A percentile compares a stretch with the other conserved stretches of the same genome.
Conservation (phyloP, 805 yeast genomes). For the Candida ulmi region DNA sequence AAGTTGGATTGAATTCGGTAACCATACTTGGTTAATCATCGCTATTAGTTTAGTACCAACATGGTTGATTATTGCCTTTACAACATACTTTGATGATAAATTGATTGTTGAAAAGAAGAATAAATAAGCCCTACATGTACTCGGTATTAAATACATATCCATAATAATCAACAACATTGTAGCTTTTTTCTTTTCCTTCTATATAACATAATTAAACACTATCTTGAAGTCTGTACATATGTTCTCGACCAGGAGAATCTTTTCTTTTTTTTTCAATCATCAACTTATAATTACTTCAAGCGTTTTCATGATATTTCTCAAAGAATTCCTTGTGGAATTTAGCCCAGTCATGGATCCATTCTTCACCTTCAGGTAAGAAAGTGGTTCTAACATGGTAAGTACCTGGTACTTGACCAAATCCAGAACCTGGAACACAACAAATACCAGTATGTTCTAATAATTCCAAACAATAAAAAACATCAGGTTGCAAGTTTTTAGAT, state of each 20-base stretch:
- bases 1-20: conserved; percentile 64
- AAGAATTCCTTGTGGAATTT: conserved; percentile 74
- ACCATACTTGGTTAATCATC: conserved; percentile 82
- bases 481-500: conserved; percentile 54
- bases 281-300: too few relatives aligned
- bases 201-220: too few relatives aligned
- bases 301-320: conserved; percentile 6
- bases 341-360: conserved; percentile 79
- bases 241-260: too few relatives aligned
- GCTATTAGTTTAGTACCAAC: conserved; percentile 77
- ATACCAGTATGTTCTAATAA: conserved; percentile 86
- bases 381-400: conserved; percentile 95
- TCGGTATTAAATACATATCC: too few relatives aligned
- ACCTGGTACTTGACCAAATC: conserved; percentile 89
- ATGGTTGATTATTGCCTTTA: conserved; percentile 50
- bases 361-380: conserved; percentile 90
- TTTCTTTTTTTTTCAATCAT: too few relatives aligned
- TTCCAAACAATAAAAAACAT: conserved; percentile 84
- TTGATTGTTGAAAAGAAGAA: conserved; percentile 5
- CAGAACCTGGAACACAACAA: conserved; percentile 96
- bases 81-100: conserved; percentile 12
- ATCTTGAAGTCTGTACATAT: too few relatives aligned
- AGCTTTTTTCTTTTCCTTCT: too few relatives aligned
- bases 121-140: neutral
- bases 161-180: too few relatives aligned